Conservation (phyloP, 352 stramenopile genomes). For the Saprolegnia parasitica region DNA sequence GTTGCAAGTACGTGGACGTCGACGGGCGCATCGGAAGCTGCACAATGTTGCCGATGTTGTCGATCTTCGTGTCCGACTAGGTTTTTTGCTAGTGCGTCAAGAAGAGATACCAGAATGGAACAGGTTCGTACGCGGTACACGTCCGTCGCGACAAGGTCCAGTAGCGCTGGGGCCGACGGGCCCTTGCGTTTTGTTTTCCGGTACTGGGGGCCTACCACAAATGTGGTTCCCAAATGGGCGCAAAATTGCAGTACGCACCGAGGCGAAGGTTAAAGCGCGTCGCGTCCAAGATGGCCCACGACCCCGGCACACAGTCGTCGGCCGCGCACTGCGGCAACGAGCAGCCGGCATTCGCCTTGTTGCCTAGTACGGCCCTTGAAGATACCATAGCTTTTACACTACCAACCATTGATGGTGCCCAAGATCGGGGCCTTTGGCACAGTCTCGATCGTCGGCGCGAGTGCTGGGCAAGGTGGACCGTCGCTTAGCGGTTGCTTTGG, state of each 20-base stretch:
- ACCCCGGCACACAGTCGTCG: slow-evolving; percentile 32
- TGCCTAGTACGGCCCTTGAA: slow-evolving; percentile 26
- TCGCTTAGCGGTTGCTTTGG: background rate
- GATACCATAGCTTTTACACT: background rate
- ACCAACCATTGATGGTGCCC: slow-evolving; percentile 37
- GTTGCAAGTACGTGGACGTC: background rate
- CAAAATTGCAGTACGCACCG: slow-evolving; percentile 33
- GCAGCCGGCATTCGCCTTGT: slow-evolving; percentile 44
- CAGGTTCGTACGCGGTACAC: slow-evolving; percentile 49
- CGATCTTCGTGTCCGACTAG: slow-evolving; percentile 65
- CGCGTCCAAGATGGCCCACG: slow-evolving; percentile 57
- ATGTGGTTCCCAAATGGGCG: background rate
- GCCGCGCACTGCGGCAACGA: slow-evolving; percentile 53
- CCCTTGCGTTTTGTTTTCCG: slow-evolving; percentile 70
- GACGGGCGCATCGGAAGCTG: slow-evolving; percentile 47
- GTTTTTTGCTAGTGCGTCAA: background rate
- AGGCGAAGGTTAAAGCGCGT: slow-evolving; percentile 79
- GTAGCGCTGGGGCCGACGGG: slow-evolving; percentile 45
- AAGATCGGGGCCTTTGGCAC: background rate
- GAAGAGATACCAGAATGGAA: background rate
- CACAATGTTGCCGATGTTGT: slow-evolving; percentile 68
- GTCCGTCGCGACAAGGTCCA: slow-evolving; percentile 64
- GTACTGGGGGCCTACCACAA: slow-evolving; percentile 59
- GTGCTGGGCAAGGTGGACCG: no score
- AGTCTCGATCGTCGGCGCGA: no score